Base-by-base conservation (phyloP, 352 stramenopile genomes). In the Pythium chondricola region DNA sequence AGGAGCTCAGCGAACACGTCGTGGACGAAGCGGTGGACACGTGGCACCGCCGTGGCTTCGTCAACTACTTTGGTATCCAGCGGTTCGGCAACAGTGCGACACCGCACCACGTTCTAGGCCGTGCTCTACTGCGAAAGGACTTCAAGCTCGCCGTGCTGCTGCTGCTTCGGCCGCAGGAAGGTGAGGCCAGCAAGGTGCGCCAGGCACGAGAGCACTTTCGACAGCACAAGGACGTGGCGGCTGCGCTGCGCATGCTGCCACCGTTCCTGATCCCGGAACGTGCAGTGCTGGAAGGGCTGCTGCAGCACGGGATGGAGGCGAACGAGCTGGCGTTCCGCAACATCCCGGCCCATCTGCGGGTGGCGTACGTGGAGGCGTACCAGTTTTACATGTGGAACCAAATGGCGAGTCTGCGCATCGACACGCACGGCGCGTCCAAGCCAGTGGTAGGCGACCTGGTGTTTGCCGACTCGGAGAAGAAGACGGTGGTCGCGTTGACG, bases 11-110 rank as follows among this genome's bases (percentile, higher is more conserved):
- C 1, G 46, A 58, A 4, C 57, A 63, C 13, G 52, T 63, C 1
- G 52, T 88, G 5, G 30, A 53, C 0, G 52, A 62, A 0, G 53
- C 71, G 10, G 56, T 95, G 2, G 20, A 41, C 6, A 48, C 44
- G 21, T 96, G 87, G 81, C 45, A 67, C 22, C 30, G 35, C 8
- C 60, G 63, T 24, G 95, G 96, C 3, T 98, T 98, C 58, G 88
- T 98, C 48, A 99, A 99, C 59, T 98, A 98, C 69, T 98, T 98
- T 63, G 95, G 96, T 8, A 85, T 98, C 52, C 92, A 98, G 63
- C 75, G 88, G 69, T 99, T 97, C 67, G 95, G 76, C 65, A 96
- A 64, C 70, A 91, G 63, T 31, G 79, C 69, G 54, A 98, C 78
- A 74, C 91, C 66, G 3, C 76, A 65, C 32, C 74, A 90, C 40